Evolutionary conservation across 768 basidiomycete genomes (phyloP).

Genomic region (Phlegmacium glaucopus): DNA sequence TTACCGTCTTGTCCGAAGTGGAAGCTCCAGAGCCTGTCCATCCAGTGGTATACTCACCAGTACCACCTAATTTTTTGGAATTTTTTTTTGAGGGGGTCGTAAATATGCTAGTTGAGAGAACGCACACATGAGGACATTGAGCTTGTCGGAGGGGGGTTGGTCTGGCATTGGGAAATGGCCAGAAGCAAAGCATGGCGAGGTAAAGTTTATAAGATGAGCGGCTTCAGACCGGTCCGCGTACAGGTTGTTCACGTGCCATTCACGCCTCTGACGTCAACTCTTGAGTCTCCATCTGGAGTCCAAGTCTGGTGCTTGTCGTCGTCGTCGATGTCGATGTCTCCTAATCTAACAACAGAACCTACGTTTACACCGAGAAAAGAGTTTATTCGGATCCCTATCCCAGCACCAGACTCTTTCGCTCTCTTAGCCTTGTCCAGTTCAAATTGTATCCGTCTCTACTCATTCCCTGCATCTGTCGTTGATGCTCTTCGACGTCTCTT

Average conservation of each 20-base stretch:
- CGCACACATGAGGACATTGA: slow-evolving; percentile 81
- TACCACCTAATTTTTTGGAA: no score
- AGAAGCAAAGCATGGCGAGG: slow-evolving; percentile 3
- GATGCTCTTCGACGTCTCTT: slow-evolving; percentile 53
- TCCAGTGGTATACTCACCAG: slow-evolving; percentile 93
- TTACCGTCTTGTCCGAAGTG: slow-evolving; percentile 90
- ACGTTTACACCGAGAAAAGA: slow-evolving; percentile 69
- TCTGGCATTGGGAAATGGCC: not conserved
- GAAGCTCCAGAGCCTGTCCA: slow-evolving; percentile 93
- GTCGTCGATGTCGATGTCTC: slow-evolving; percentile 14
- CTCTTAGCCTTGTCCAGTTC: slow-evolving; percentile 67
- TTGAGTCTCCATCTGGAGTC: not conserved
- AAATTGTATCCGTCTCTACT: slow-evolving; percentile 65
- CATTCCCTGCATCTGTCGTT: slow-evolving; percentile 55
- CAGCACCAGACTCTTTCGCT: slow-evolving; percentile 54
- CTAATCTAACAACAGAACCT: slow-evolving; percentile 32
- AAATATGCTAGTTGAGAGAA: slow-evolving; percentile 1
- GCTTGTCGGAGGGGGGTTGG: slow-evolving; percentile 42
- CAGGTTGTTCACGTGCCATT: no score
- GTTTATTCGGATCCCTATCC: slow-evolving; percentile 56
- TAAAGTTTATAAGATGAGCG: no score
- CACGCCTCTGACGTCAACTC: slow-evolving; percentile 15
- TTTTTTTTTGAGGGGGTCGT: no score
- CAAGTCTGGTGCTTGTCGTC: no score
- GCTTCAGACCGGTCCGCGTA: no score